These are phyloP conservation scores for Angomonas deanei DNA, from an alignment of 208 protist species.

Conservation along the genomic window DNA sequence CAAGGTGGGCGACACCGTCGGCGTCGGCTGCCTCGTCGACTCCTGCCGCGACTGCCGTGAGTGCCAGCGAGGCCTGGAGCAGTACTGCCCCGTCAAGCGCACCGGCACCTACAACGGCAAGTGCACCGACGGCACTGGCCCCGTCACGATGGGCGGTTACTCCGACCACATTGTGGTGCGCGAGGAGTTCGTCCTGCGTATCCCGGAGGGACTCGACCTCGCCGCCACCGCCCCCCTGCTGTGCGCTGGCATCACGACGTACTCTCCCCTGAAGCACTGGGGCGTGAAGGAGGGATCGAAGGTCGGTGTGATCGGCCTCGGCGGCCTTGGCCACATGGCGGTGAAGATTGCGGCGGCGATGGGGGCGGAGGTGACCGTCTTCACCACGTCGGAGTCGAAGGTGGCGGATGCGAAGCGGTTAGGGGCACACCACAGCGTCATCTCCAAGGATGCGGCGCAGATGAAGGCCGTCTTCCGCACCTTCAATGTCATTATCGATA, in stretches of 20 bases:
- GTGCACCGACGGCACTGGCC: conserved; percentile 24
- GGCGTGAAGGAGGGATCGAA: conserved; percentile 45
- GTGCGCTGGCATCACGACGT: conserved; percentile 89
- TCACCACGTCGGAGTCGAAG: conserved; percentile 71
- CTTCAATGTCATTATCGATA: conserved; percentile 71
- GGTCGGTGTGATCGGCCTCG: conserved; percentile 80
- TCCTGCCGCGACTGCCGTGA: conserved; percentile 59
- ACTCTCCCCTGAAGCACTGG: conserved; percentile 70
- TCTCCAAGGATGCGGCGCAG: conserved; percentile 45
- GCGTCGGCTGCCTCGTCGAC: conserved; percentile 87
- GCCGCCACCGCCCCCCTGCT: conserved; percentile 68
- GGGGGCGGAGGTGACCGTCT: conserved; percentile 81
- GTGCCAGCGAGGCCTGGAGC: conserved; percentile 64
- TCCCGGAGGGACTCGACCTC: conserved; percentile 62
- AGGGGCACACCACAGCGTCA: conserved; percentile 58
- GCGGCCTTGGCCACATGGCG: conserved; percentile 88
- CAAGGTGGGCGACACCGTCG: conserved; percentile 78
- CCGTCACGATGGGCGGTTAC: conserved; percentile 52
- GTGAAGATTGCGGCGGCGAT: conserved; percentile 82
- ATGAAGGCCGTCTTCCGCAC: conserved; percentile 35
- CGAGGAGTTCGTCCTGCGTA: conserved; percentile 58
- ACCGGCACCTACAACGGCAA: conserved; percentile 54
- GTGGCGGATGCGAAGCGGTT: conserved; percentile 44
- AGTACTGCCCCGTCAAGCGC: conserved; percentile 60
- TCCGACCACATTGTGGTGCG: conserved; percentile 62